Evolutionary conservation across 441 rosid genomes (phyloP).

Genomic region (Raphanus hybrid): DNA sequence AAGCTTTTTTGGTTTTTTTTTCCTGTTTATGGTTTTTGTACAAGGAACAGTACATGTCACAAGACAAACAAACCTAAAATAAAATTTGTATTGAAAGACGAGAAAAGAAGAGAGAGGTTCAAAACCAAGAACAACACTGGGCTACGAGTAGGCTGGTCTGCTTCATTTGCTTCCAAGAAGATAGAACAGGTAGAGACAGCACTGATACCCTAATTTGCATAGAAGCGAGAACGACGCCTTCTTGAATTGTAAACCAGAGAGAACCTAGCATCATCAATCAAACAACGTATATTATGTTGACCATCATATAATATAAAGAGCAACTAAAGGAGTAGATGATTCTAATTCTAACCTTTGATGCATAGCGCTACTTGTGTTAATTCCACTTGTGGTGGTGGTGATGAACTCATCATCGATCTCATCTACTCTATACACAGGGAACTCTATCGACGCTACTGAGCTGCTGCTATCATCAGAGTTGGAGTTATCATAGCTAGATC

Average conservation of each 20-base stretch:
- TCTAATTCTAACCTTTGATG: too few relatives aligned
- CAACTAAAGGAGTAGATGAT: too few relatives aligned
- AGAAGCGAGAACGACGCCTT: constrained; percentile 80
- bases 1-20: background rate
- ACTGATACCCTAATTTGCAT: constrained; percentile 16
- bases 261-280: constrained; percentile 30
- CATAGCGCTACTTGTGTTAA: too few relatives aligned
- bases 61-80: constrained; percentile 38
- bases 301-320: too few relatives aligned
- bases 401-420: constrained; percentile 48
- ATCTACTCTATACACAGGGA: constrained; percentile 79
- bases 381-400: too few relatives aligned
- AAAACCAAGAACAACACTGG: constrained; percentile 39
- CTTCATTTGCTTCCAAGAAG: constrained; percentile 12
- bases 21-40: constrained; percentile 34
- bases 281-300: background rate
- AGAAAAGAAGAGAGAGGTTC: constrained; percentile 7
- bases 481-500: constrained; percentile 68
- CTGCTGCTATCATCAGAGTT: constrained; percentile 87
- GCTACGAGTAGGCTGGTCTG: constrained; percentile 26
- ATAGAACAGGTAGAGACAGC: too few relatives aligned
- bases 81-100: constrained; percentile 6
- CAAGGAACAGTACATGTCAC: constrained; percentile 36
- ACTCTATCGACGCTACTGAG: constrained; percentile 84
- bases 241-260: constrained; percentile 60